These are phyloP conservation scores for Lepidium didymum DNA, from an alignment of 345 rosid species.

Conservation along the genomic window DNA sequence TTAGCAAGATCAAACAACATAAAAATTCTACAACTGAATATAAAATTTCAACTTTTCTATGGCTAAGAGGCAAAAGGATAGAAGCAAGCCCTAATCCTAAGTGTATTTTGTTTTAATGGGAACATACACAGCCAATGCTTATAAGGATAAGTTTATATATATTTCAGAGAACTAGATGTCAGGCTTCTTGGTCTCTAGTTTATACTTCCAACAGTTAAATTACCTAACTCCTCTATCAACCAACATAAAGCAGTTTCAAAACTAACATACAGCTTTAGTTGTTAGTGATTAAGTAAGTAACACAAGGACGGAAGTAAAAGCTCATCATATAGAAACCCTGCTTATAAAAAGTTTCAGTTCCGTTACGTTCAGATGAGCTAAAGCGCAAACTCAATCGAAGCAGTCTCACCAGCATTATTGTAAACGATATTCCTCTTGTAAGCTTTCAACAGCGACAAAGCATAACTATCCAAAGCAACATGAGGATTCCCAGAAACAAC, in stretches of 20 bases:
- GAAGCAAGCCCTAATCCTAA: neutral
- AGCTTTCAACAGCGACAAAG: neutral
- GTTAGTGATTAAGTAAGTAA: neutral
- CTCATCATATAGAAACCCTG: neutral
- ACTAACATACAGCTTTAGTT: neutral
- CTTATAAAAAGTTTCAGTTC: neutral
- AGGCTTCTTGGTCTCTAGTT: neutral
- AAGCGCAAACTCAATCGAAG: neutral
- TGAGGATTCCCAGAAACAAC: neutral
- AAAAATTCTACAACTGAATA: neutral
- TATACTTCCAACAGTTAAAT: neutral
- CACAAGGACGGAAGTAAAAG: neutral
- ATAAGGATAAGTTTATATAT: neutral
- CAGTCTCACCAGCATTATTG: neutral
- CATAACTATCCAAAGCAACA: neutral
- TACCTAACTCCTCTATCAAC: neutral
- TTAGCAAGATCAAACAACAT: neutral
- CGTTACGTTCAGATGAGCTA: neutral
- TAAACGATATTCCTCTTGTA: neutral
- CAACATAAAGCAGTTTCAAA: neutral
- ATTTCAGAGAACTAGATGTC: neutral
- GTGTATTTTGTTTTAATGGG: neutral
- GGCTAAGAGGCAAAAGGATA: neutral
- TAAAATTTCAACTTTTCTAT: neutral
- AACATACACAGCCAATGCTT: neutral